These are phyloP conservation scores for Lentinus tigrinus DNA, from an alignment of 768 basidiomycete genomes.

Conservation along the genomic window DNA sequence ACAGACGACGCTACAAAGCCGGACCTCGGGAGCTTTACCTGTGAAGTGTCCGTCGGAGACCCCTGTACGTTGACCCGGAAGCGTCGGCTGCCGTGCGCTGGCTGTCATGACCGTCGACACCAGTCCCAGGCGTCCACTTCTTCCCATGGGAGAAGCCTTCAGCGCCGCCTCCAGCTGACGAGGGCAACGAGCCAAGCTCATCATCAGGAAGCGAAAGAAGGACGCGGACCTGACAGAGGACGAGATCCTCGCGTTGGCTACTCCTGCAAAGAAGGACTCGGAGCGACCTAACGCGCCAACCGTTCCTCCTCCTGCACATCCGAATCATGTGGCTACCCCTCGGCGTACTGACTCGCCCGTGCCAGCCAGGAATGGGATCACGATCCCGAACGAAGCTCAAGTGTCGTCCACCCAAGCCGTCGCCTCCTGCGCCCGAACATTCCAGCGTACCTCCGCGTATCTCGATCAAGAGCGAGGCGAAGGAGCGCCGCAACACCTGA, in stretches of 20 bases:
- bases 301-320: not conserved
- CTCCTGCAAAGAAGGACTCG: slow-evolving; percentile 65
- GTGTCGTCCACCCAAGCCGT: slow-evolving; percentile 39
- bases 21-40: too few species aligned
- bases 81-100: too few species aligned
- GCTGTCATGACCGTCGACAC: not conserved
- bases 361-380: slow-evolving; percentile 15
- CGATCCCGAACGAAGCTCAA: slow-evolving; percentile 42
- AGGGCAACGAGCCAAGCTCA: slow-evolving; percentile 38
- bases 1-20: too few species aligned
- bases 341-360: slow-evolving; percentile 12
- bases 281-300: slow-evolving; percentile 30
- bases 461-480: slow-evolving; percentile 72
- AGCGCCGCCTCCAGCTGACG: slow-evolving; percentile 3
- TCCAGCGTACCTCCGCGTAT: slow-evolving; percentile 35
- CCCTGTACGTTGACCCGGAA: too few species aligned
- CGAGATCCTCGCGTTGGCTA: slow-evolving; percentile 60
- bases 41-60: too few species aligned
- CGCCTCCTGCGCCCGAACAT: slow-evolving; percentile 15
- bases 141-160: slow-evolving; percentile 19
- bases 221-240: slow-evolving; percentile 43
- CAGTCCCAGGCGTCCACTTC: slow-evolving; percentile 5
- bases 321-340: not conserved
- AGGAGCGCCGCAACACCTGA: slow-evolving; percentile 53
- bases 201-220: slow-evolving; percentile 58